Percentiles rank a stretch among this genome's conserved stretches.
These are phyloP conservation scores for Choiromyces venosus DNA, from an alignment of 495 filamentous ascomycete genomes.

Conservation along the genomic window DNA sequence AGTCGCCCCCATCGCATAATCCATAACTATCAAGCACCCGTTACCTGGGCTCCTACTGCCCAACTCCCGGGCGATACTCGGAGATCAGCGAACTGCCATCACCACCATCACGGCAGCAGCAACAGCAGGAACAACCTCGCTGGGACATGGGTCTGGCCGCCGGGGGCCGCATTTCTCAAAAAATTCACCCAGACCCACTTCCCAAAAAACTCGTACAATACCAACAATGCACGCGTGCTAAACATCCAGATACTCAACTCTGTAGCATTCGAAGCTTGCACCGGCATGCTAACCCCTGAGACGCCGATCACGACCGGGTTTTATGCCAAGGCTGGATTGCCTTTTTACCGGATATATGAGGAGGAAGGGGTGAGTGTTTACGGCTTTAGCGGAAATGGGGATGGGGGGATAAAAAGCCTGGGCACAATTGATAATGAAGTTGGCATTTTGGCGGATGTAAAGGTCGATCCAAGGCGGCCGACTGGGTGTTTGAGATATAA, in stretches of 20 bases:
- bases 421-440: constrained; percentile 2
- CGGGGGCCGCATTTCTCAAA: background rate
- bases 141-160: background rate
- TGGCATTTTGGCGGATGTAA: background rate
- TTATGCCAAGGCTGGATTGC: constrained; percentile 42
- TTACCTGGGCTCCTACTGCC: too few relatives aligned
- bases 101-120: background rate
- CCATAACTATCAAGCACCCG: too few relatives aligned
- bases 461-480: constrained; percentile 3
- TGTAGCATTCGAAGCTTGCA: constrained; percentile 41
- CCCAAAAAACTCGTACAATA: constrained; percentile 41
- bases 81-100: background rate
- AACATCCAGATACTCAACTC: constrained; percentile 48
- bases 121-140: background rate
- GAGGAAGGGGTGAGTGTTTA: constrained; percentile 15
- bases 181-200: background rate
- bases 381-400: background rate
- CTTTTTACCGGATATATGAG: constrained; percentile 45
- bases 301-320: constrained; percentile 43
- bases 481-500: constrained; percentile 5
- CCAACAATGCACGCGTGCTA: constrained; percentile 39
- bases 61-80: background rate
- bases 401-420: constrained; percentile 2
- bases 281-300: constrained; percentile 38
- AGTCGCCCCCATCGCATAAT: too few relatives aligned